Evolutionary conservation across 108 stramenopile genomes (phyloP), one percentile per base, ranked within the genome.

Genomic region (Schizochytrium sp.): DNA sequence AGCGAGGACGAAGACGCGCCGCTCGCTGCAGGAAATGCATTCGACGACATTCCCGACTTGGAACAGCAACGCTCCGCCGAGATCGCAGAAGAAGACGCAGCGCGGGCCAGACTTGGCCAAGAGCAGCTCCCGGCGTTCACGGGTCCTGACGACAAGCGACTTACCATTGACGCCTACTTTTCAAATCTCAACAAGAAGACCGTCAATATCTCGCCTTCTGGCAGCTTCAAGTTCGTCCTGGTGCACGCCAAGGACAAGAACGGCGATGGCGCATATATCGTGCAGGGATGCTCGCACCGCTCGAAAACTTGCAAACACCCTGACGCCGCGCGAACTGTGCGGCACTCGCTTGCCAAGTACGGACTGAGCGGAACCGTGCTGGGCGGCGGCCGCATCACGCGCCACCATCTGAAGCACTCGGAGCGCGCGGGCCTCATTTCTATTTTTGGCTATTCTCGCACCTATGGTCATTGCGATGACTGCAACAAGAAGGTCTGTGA

Each of bases 241-340:
- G 76, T 83, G 76, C 76, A 83, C 51, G 76, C 48, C 76, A 83
- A 83, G 76, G 76, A 83, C 76, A 53, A 83, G 76, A 83, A 83
- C 4, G 76, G 76, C 51, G 76, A 83, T 23, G 76, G 76, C 76
- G 76, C 76, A 12, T 83, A 83, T 23, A 53, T 83, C 51, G 76
- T 83, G 76, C 76, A 83, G 51, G 76, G 76, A 6, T 83, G 76
- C 76, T 53, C 76, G n/a, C 51, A 47, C 45, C 44, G 48, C 43
- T 53, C 48, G 43, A 83, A 83, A 45, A 83, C 76, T 3, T 83
- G 76, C 76, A 83, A 83, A 45, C 76, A 83, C 51, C 76, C 76
- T 55, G 76, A 83, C 28, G 76, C 76, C n/a, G 76, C 76, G 14
- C 45, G 76, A 6, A 53, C 51, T 23, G 76, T 83, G 51, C 76